Evolutionary conservation across 2,329 filamentous ascomycete genomes (phyloP).

Genomic region (Penicillium sp.): DNA sequence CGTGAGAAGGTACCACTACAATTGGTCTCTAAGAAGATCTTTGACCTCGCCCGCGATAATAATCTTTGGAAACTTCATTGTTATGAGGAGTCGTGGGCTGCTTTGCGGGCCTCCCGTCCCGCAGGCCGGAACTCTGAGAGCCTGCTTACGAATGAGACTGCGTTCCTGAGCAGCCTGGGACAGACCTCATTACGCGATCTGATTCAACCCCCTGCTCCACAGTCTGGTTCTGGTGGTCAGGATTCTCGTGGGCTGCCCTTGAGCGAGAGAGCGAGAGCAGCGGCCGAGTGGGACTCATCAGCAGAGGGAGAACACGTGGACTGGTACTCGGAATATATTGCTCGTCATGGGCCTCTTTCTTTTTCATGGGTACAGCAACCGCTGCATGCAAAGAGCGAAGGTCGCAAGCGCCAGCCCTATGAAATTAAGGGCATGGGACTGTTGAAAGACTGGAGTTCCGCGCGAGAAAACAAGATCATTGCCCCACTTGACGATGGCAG

Average conservation of each 20-base stretch:
- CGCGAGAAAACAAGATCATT: conserved; percentile 61
- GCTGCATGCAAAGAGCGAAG: conserved; percentile 34
- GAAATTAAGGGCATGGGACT: conserved; percentile 74
- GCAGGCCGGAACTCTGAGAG: conserved; percentile 41
- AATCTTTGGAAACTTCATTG: conserved; percentile 73
- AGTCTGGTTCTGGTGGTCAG: neutral
- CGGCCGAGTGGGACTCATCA: conserved; percentile 77
- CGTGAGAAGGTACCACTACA: conserved; percentile 66
- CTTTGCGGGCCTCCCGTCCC: conserved; percentile 41
- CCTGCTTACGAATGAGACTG: conserved; percentile 45
- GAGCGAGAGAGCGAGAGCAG: conserved; percentile 31
- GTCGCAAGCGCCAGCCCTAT: conserved; percentile 39
- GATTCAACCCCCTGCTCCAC: conserved; percentile 29
- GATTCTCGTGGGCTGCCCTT: conserved; percentile 17
- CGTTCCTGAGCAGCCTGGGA: conserved; percentile 32
- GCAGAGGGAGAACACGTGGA: conserved; percentile 69
- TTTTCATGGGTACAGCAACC: conserved; percentile 75
- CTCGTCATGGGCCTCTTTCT: conserved; percentile 70
- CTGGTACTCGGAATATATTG: conserved; percentile 89
- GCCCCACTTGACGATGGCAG: conserved; percentile 83
- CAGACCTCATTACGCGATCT: conserved; percentile 33
- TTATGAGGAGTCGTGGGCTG: conserved; percentile 69
- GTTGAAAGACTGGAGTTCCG: conserved; percentile 55
- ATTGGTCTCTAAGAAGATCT: conserved; percentile 64
- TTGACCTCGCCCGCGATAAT: conserved; percentile 68